Evolutionary conservation across 2,329 filamentous ascomycete species (phyloP).

Genomic region (Neonectria sp.): DNA sequence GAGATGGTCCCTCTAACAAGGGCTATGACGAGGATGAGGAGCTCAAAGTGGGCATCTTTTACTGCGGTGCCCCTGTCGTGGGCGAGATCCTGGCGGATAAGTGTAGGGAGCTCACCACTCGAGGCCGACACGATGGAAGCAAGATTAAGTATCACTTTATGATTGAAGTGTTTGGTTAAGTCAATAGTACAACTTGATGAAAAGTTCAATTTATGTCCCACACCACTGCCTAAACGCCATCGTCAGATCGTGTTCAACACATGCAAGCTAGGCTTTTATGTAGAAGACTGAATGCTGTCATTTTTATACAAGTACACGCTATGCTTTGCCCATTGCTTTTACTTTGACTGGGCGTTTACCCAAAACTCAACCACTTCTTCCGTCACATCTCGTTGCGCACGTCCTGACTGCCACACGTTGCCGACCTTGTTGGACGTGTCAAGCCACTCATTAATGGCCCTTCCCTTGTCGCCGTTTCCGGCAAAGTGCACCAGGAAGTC

Average conservation of each 20-base stretch:
- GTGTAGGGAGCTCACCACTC: slow-evolving; percentile 64
- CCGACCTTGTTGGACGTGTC: background rate
- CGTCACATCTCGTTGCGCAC: background rate
- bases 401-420: background rate
- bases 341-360: background rate
- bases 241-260: background rate
- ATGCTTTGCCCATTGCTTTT: background rate
- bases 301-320: background rate
- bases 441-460: slow-evolving; percentile 5
- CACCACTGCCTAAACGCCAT: background rate
- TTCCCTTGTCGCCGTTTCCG: slow-evolving; percentile 16
- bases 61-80: slow-evolving; percentile 70
- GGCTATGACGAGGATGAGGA: slow-evolving; percentile 47
- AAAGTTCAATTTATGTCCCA: background rate
- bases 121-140: slow-evolving; percentile 65
- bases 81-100: slow-evolving; percentile 69
- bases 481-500: slow-evolving; percentile 41
- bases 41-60: slow-evolving; percentile 69
- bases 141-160: slow-evolving; percentile 71
- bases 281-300: background rate
- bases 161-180: slow-evolving; percentile 68
- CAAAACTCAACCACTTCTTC: background rate
- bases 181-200: background rate
- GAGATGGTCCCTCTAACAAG: background rate
- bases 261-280: background rate